Conservation (phyloP, 2,329 filamentous ascomycete genomes). For the Cladophialophora chaetospira region DNA sequence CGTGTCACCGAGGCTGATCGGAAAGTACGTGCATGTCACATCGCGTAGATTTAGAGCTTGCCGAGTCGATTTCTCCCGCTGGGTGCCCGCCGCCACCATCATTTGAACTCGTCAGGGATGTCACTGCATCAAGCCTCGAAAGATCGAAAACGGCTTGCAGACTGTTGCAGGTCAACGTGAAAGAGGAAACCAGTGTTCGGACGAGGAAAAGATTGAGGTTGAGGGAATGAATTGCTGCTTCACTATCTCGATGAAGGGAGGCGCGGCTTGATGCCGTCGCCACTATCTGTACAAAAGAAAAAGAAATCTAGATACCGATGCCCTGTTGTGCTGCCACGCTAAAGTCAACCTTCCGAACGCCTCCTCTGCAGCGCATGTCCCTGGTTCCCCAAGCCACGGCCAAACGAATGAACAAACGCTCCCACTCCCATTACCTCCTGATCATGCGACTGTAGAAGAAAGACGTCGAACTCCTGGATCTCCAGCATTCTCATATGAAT, state of each 20-base stretch:
- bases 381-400: constrained; percentile 1
- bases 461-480: constrained; percentile 22
- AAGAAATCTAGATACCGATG: constrained; percentile 21
- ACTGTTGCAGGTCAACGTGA: not conserved
- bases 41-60: constrained; percentile 1
- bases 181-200: not conserved
- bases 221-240: constrained; percentile 24
- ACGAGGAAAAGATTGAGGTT: not conserved
- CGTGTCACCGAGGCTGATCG: not conserved
- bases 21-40: not conserved
- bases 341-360: constrained; percentile 6
- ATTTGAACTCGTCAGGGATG: not conserved
- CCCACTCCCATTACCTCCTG: not conserved
- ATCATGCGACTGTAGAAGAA: constrained; percentile 29
- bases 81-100: not conserved
- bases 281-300: constrained; percentile 20
- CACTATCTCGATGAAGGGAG: constrained; percentile 16
- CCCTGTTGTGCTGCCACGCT: not conserved
- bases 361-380: constrained; percentile 1
- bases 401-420: constrained; percentile 3
- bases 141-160: not conserved
- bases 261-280: not conserved
- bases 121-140: not conserved
- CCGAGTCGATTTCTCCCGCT: not conserved
- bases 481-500: constrained; percentile 61